Evolutionary conservation across 257 asterid species (phyloP).

Genomic region (Agastache rugosa): DNA sequence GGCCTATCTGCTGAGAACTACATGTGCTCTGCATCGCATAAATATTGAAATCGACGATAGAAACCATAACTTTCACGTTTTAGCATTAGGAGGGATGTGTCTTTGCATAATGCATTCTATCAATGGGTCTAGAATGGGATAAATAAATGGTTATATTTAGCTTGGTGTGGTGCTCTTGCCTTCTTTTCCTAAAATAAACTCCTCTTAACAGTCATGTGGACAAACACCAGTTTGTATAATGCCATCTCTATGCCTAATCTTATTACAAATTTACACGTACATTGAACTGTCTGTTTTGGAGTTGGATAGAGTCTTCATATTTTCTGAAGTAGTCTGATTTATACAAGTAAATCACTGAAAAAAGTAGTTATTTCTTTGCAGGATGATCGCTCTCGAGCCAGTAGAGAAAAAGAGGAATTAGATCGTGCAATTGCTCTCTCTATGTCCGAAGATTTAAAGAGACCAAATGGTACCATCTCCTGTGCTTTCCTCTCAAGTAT

Average conservation of each 20-base stretch:
- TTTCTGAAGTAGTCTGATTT: slow-evolving; percentile 9
- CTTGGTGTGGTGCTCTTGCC: no score
- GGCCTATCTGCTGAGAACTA: not conserved
- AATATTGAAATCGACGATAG: not conserved
- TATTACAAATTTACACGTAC: not conserved
- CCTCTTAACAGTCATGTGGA: no score
- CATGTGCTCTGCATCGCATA: not conserved
- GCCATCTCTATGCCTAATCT: not conserved
- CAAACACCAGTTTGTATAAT: not conserved
- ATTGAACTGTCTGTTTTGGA: not conserved
- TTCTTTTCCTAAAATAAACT: no score
- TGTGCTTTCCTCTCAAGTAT: slow-evolving; percentile 15
- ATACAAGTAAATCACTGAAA: not conserved
- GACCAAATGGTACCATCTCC: slow-evolving; percentile 59
- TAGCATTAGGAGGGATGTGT: not conserved
- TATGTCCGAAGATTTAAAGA: slow-evolving; percentile 70
- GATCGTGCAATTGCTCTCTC: slow-evolving; percentile 90
- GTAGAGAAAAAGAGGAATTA: slow-evolving; percentile 76
- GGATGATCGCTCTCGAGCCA: slow-evolving; percentile 75
- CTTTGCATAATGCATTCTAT: not conserved
- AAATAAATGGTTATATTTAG: no score
- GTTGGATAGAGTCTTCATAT: not conserved
- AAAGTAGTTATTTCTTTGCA: slow-evolving; percentile 42
- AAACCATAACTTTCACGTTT: not conserved
- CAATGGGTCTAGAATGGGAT: no score